Base-by-base conservation (phyloP, 2,329 filamentous ascomycete genomes). In the Aureobasidium sp. region DNA sequence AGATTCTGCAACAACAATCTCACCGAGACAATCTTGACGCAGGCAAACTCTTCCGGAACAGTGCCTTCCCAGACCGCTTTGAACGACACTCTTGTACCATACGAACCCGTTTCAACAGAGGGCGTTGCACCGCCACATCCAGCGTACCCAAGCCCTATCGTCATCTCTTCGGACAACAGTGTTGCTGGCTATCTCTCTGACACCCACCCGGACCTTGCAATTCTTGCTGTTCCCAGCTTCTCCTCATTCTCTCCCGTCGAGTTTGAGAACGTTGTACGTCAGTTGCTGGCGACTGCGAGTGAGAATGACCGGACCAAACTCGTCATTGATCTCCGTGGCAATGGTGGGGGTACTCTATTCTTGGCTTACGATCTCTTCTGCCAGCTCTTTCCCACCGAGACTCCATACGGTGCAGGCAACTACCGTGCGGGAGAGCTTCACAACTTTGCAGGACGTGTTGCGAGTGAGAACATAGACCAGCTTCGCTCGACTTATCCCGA, bases 241-340 rank as follows among this genome's bases (percentile, higher is more conserved):
- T 64, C 69, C 15, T 10, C 37, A 2, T 64, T 65, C 21, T 63
- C 60, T 10, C 46, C 57, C 2, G 67, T 67, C 2, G 66, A 67
- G 11, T 79, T 76, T 61, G 73, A 75, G 55, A 66, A 71, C 53
- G 65, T 70, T 0, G 70, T 78, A 61, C 67, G 74, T 8, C 62
- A 71, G 8, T 79, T 84, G 64, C 73, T 85, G 17, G 70, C 74
- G 0, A 71, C 74, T 42, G 77, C 77, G 13, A 75, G 77, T 43
- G 64, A 69, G 1, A 73, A 74, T 1, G 75, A 77, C 2, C 84
- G 84, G 68, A 81, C 74, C n/a, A 84, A 82, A 68, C 74, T 89
- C 5, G 76, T 89, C 31, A 80, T 89, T 61, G 86, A 89, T 64
- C 67, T 88, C 7, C 78, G 81, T 4, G 77, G 74, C 2, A 89